These are phyloP conservation scores for Coniosporium apollinis DNA, from an alignment of 495 filamentous ascomycete genomes.

Conservation along the genomic window DNA sequence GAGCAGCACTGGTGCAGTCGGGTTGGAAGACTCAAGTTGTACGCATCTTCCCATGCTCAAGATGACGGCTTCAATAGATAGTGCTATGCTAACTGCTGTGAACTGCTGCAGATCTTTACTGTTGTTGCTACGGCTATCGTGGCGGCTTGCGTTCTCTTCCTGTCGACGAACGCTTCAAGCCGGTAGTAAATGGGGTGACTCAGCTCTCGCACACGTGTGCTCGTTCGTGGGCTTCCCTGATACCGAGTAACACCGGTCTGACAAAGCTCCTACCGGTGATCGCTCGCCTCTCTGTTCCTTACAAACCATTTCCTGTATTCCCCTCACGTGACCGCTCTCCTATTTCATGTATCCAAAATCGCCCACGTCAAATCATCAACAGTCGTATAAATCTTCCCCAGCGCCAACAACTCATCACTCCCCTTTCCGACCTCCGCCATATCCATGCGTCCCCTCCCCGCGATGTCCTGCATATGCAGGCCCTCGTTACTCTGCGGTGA, in stretches of 20 bases:
- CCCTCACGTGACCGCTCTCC: too few relatives aligned
- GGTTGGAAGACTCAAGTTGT: slow-evolving; percentile 86
- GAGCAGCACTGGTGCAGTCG: slow-evolving; percentile 72
- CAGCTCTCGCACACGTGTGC: background rate
- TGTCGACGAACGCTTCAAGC: slow-evolving; percentile 32
- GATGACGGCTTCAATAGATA: background rate
- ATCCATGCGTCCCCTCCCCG: slow-evolving; percentile 40
- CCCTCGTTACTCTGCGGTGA: slow-evolving; percentile 61
- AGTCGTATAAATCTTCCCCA: slow-evolving; percentile 75
- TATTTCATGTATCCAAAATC: too few relatives aligned
- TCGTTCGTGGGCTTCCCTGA: too few relatives aligned
- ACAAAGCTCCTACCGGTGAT: too few relatives aligned
- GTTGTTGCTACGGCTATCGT: slow-evolving; percentile 66
- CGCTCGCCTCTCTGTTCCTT: too few relatives aligned
- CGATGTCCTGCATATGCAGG: slow-evolving; percentile 59
- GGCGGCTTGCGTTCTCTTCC: slow-evolving; percentile 54
- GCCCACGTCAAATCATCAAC: slow-evolving; percentile 53
- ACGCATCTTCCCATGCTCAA: slow-evolving; percentile 15
- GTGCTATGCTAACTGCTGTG: slow-evolving; percentile 1
- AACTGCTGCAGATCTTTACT: slow-evolving; percentile 44
- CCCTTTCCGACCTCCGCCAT: slow-evolving; percentile 53
- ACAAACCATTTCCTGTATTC: too few relatives aligned
- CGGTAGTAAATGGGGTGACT: background rate
- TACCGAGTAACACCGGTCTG: too few relatives aligned
- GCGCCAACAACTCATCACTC: slow-evolving; percentile 55